These are phyloP conservation scores for Populus deltoides DNA, from an alignment of 345 rosid species.

Conservation along the genomic window DNA sequence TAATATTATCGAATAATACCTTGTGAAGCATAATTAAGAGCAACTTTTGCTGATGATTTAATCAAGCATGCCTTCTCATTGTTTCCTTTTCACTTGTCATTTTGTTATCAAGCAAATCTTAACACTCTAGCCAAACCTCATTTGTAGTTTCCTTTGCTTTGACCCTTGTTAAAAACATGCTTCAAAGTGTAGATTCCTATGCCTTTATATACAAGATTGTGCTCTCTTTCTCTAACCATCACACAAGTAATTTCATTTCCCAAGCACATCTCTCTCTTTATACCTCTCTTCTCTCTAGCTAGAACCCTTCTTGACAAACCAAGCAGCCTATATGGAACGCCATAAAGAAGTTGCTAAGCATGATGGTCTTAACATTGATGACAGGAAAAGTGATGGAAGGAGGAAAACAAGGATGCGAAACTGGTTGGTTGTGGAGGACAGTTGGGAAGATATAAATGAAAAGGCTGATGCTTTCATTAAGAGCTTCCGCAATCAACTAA, in stretches of 20 bases:
- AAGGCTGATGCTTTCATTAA: slow-evolving; percentile 32
- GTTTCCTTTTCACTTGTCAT: not conserved
- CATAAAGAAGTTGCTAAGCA: not conserved
- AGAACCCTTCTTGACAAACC: not conserved
- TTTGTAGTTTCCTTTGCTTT: slow-evolving; percentile 8
- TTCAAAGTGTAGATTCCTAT: not conserved
- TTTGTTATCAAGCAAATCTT: not conserved
- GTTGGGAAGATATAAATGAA: slow-evolving; percentile 25
- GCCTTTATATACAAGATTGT: not conserved
- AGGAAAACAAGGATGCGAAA: not conserved
- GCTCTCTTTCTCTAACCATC: not conserved
- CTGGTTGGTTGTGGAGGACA: slow-evolving; percentile 4
- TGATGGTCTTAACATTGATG: not conserved
- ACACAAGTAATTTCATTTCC: not conserved
- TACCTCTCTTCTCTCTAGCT: not conserved
- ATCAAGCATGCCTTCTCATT: not conserved
- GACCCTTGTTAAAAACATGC: slow-evolving; percentile 8
- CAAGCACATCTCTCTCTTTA: not conserved
- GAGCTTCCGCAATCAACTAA: slow-evolving; percentile 32
- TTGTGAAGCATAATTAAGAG: not conserved
- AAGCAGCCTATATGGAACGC: slow-evolving; percentile 1
- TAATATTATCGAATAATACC: not conserved
- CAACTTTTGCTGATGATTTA: not conserved
- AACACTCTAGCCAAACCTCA: not conserved
- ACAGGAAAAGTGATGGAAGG: not conserved